These are phyloP conservation scores for Fistulinella prunicolor DNA, from an alignment of 768 basidiomycete species.

Conservation along the genomic window DNA sequence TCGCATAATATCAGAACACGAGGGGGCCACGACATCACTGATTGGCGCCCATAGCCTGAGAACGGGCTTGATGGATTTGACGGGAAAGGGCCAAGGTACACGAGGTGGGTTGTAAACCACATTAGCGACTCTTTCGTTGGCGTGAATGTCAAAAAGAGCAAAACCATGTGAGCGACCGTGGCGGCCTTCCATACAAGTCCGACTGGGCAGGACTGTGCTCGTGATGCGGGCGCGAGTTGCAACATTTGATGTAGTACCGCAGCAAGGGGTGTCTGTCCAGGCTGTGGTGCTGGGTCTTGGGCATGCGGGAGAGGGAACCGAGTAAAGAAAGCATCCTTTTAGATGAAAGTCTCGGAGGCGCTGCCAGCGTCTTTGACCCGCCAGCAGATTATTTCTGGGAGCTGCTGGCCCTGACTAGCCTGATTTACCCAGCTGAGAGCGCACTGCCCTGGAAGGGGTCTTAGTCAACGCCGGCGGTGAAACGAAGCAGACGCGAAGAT, in stretches of 20 bases:
- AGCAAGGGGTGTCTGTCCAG: background rate
- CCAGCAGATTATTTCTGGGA: conserved; percentile 8
- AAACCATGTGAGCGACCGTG: no score
- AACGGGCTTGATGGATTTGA: conserved; percentile 1
- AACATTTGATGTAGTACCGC: background rate
- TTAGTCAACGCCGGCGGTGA: conserved; percentile 20
- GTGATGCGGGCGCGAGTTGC: no score
- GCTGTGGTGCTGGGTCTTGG: conserved; percentile 9
- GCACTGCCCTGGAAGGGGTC: conserved; percentile 22
- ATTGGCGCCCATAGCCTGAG: conserved; percentile 14
- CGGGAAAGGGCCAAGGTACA: background rate
- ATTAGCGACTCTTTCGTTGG: no score
- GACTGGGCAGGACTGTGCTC: no score
- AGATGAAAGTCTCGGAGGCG: no score
- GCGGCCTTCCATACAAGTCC: background rate
- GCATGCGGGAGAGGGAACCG: background rate
- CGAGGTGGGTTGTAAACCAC: background rate
- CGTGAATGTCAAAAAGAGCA: no score
- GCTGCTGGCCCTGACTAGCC: conserved; percentile 7
- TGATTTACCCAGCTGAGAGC: conserved; percentile 16
- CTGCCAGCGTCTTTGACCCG: no score
- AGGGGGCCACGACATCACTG: conserved; percentile 5
- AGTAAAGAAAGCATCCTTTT: background rate
- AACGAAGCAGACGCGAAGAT: conserved; percentile 6
- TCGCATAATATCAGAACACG: background rate